These are phyloP conservation scores for Nicotiana otophora DNA, from an alignment of 257 asterid genomes.

Conservation along the genomic window DNA sequence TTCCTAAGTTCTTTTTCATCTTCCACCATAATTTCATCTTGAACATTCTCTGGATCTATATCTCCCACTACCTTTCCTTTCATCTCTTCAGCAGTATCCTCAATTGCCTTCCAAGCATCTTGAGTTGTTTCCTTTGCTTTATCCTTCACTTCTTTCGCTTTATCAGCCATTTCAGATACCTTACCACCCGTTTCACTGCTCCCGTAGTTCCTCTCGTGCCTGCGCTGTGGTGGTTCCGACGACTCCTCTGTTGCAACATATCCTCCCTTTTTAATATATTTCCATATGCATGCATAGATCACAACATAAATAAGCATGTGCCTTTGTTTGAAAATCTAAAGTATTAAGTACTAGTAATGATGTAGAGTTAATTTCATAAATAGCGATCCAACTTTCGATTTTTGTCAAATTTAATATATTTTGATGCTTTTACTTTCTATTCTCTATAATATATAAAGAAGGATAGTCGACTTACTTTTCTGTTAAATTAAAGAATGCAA, in stretches of 20 bases:
- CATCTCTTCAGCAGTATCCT: not conserved
- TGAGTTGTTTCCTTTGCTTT: constrained; percentile 8
- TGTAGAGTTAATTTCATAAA: not conserved
- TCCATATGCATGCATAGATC: not conserved
- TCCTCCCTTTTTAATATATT: constrained; percentile 2
- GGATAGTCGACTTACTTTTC: not conserved
- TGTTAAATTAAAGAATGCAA: no score
- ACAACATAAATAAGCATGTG: not conserved
- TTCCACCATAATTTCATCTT: constrained; percentile 1
- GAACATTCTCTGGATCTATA: not conserved
- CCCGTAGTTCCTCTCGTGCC: not conserved
- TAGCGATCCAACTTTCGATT: not conserved
- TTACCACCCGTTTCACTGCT: not conserved
- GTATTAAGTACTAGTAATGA: not conserved
- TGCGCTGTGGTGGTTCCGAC: not conserved
- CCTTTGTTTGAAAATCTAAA: not conserved
- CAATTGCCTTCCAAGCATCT: constrained; percentile 15
- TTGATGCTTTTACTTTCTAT: no score
- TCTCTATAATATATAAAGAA: no score
- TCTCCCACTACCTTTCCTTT: not conserved
- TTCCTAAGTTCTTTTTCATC: constrained; percentile 16
- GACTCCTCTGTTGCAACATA: not conserved
- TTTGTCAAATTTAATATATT: no score
- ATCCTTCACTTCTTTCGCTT: not conserved
- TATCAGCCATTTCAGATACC: constrained; percentile 9